phyloP scores from a whole-genome alignment of 768 basidiomycete genomes.

The Leccinum broughii region DNA sequence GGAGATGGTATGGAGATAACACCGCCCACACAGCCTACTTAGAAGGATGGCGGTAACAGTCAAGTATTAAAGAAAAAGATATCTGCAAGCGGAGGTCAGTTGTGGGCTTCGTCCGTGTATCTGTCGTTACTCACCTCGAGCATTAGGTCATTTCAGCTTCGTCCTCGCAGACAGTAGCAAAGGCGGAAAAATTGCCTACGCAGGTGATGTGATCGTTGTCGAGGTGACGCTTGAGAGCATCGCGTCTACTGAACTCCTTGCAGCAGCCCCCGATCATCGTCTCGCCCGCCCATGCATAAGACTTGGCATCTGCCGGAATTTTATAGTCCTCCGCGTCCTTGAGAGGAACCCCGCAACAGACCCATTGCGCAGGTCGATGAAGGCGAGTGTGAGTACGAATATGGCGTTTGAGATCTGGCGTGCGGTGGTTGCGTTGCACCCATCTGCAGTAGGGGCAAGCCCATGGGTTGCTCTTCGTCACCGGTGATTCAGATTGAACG shows the following conservation, averaged over 20 bases:
- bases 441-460: conserved; percentile 50
- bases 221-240: conserved; percentile 43
- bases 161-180: conserved; percentile 30
- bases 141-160: conserved; percentile 14
- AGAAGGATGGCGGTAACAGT: not conserved
- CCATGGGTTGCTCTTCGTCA: conserved; percentile 36
- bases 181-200: conserved; percentile 33
- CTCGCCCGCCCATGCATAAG: conserved; percentile 30
- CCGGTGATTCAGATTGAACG: conserved; percentile 15
- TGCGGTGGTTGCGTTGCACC: conserved; percentile 49
- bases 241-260: conserved; percentile 39
- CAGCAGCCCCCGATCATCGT: conserved; percentile 40
- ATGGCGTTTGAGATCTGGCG: conserved; percentile 62
- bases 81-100: conserved; percentile 10
- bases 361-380: conserved; percentile 37
- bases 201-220: conserved; percentile 37
- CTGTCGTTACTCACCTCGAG: conserved; percentile 7
- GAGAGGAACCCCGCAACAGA: conserved; percentile 38
- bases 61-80: not conserved
- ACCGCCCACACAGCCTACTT: conserved; percentile 13
- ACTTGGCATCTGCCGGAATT: conserved; percentile 22
- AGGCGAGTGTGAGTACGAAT: conserved; percentile 50
- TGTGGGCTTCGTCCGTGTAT: conserved; percentile 1
- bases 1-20: conserved; percentile 6
- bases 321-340: conserved; percentile 25